Base-by-base conservation (phyloP, 805 yeast species). In the Cephaloascus fragrans region DNA sequence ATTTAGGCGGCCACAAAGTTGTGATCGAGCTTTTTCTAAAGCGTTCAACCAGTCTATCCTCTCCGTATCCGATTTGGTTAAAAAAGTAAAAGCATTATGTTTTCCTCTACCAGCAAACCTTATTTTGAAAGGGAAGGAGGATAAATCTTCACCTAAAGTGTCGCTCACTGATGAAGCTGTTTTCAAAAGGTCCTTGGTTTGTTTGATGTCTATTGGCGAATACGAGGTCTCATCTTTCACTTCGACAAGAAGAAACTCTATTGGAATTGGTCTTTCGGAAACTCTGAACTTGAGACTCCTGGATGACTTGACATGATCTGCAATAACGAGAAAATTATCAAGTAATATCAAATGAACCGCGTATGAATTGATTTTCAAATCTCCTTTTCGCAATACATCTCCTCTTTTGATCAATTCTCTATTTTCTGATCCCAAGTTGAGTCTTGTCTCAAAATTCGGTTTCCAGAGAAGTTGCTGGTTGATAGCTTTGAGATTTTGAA, bases 281-380 rank as follows among this genome's bases (percentile, higher is more conserved):
- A 79, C 67, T 45, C 67, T 67, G 35, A 43, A 39, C 15, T 47
- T 48, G 29, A 49, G 36, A 39, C 57, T 10, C 47, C 47, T 9
- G 54, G 44, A 6, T 62, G 71, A 35, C 6, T 64, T 62, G 2
- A 71, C 55, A 36, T 67, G 67, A 32, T 85, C 80, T 1, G 85
- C 79, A 1, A 86, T 69, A 26, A 86, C 51, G 34, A 86, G 57
- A 47, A 69, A 83, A 49, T 86, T 83, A 51, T 86, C 95, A 38
- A 86, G 57, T 20, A 86, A 57, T 16, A 84, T 73, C 18, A 83
- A 48, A 45, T 74, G 66, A 1, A 64, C 57, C 0, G 69, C 62
- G 5, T 64, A 59, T 32, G 83, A 67, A 32, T 79, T 80, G 23
- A 78, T 61, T 63, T 78, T 74, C 48, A 77, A 61, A 37, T 82